Evolutionary conservation across 1,139 yeast species (phyloP), one percentile per base, ranked within the genome.

Genomic region (Hemisphaericaspora subhashii): DNA sequence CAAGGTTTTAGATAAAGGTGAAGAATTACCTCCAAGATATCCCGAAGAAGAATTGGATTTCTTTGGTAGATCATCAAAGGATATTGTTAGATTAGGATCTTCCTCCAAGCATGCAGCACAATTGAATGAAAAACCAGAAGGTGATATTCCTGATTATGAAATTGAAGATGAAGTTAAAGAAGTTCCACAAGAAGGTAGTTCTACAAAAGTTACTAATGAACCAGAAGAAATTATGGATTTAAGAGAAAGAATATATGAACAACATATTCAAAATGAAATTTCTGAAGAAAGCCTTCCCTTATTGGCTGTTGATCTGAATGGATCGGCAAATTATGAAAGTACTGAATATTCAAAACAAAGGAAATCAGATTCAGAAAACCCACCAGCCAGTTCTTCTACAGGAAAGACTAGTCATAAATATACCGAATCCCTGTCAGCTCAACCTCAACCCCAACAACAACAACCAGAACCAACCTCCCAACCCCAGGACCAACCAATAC

Each of bases 11-110:
- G 90, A 81, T 47, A 80, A 77, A 55, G 92, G 92, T 2, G 92
- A 83, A 46, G 84, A 77, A 33, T 58, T 84, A 29, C 92, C 92
- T 12, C 90, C 90, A 3, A 61, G 66, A 15, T 83, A 83, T 51
- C 82, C 84, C 0, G 78, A 70, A 28, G 81, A 77, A 12, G 85
- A 81, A 49, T 69, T 77, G 33, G 83, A 81, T 30, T 83, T 83
- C 50, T 82, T 83, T 53, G 87, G 87, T 3, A 54, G 76, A 41
- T 54, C 70, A 2, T 43, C 53, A 2, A 46, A 44, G 27, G 57
- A 54, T 17, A 33, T 45, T 13, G 43, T 43, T 11, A 40, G 48
- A 16, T 41, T 50, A 9, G 67, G 66, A 7, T 47, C 62, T 17
- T 57, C 64, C 31, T 47, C 59, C 20, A 51, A 55, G 46, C 40